phyloP scores from a whole-genome alignment of 768 basidiomycete species.

The Russula earlei region DNA sequence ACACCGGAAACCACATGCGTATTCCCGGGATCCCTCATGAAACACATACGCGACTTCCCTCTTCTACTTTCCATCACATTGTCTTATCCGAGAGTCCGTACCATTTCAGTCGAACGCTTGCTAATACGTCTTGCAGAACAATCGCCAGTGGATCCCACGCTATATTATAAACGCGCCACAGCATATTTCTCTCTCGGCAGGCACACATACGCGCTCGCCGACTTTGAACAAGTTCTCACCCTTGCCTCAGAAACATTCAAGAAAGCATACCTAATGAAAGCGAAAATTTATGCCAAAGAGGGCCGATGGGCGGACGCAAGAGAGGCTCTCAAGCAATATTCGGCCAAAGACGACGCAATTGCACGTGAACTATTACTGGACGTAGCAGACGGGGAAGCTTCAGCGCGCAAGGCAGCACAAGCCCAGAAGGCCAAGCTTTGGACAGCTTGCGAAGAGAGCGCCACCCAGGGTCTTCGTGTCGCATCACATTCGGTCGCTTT shows the following conservation, averaged over 20 bases:
- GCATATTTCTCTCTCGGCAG: conserved; percentile 74
- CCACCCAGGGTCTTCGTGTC: conserved; percentile 56
- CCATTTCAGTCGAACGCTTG: no score
- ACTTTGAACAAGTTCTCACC: conserved; percentile 75
- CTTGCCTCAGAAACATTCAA: conserved; percentile 69
- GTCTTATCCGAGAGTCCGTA: no score
- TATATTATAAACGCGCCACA: conserved; percentile 90
- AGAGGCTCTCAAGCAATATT: conserved; percentile 47
- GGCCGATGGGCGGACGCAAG: conserved; percentile 63
- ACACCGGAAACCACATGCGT: no score
- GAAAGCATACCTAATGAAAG: conserved; percentile 79
- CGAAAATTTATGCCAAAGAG: conserved; percentile 73
- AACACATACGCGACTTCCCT: no score
- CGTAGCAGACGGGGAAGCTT: conserved; percentile 49
- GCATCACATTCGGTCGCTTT: conserved; percentile 65
- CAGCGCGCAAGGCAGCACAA: conserved; percentile 54
- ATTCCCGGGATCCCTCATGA: no score
- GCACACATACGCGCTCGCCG: conserved; percentile 66
- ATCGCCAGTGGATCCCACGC: conserved; percentile 74
- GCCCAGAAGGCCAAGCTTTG: conserved; percentile 59
- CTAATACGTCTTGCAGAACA: conserved; percentile 42
- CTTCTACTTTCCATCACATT: no score
- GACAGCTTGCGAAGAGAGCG: conserved; percentile 73
- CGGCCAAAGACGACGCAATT: conserved; percentile 41
- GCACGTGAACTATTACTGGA: conserved; percentile 50